phyloP scores from a whole-genome alignment of 495 filamentous ascomycete genomes.

The Penicillium dipodomyicola region DNA sequence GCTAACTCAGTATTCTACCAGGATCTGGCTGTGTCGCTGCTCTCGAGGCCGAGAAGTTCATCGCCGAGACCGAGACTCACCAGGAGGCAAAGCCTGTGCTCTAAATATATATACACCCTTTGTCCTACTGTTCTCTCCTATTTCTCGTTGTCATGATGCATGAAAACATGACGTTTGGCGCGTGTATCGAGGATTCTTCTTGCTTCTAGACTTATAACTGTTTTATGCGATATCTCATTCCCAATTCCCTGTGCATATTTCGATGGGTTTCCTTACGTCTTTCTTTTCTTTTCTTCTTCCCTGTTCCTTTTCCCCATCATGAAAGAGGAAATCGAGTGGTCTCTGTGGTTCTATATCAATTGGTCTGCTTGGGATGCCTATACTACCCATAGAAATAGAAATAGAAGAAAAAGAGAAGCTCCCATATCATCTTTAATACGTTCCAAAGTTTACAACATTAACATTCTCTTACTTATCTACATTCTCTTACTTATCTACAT shows the following conservation, averaged over 20 bases:
- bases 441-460: background rate
- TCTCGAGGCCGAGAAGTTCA: constrained; percentile 88
- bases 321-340: constrained; percentile 7
- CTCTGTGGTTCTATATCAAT: constrained; percentile 16
- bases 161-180: constrained; percentile 7
- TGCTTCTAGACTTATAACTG: constrained; percentile 19
- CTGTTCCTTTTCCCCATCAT: constrained; percentile 17
- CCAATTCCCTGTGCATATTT: constrained; percentile 23
- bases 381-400: constrained; percentile 29
- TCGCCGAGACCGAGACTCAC: constrained; percentile 68
- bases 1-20: constrained; percentile 30
- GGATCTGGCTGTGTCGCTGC: constrained; percentile 93
- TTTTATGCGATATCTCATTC: constrained; percentile 15
- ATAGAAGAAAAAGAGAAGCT: constrained; percentile 14
- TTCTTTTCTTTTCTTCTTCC: constrained; percentile 10
- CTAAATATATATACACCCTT: constrained; percentile 34
- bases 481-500: background rate
- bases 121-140: background rate
- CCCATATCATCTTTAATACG: background rate
- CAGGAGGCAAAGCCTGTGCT: constrained; percentile 48
- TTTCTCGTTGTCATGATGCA: constrained; percentile 15
- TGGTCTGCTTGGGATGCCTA: constrained; percentile 19
- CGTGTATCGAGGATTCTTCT: constrained; percentile 6
- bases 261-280: constrained; percentile 18
- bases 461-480: too few species aligned